These are phyloP conservation scores for Plantago elongata DNA, from an alignment of 257 asterid species.

Conservation along the genomic window DNA sequence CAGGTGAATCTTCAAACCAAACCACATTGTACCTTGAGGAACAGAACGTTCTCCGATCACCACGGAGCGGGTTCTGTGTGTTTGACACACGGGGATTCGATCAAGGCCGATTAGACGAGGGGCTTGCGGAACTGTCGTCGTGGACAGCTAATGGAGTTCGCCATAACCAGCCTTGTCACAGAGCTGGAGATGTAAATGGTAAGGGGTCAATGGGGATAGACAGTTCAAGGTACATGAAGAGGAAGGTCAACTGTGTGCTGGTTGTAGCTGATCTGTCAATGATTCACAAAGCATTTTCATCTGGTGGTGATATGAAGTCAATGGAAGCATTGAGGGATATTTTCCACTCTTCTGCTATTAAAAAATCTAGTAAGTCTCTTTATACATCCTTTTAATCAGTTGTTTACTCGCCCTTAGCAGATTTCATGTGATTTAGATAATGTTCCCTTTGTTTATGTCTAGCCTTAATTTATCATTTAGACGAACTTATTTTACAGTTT, in stretches of 20 bases:
- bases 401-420: not conserved
- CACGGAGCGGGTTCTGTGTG: conserved; percentile 57
- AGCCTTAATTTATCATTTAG: too few relatives aligned
- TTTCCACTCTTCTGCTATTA: conserved; percentile 34
- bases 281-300: conserved; percentile 35
- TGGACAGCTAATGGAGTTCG: conserved; percentile 59
- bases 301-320: conserved; percentile 39
- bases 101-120: conserved; percentile 29
- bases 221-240: conserved; percentile 34
- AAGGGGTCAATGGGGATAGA: conserved; percentile 14
- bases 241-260: conserved; percentile 53
- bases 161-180: conserved; percentile 55
- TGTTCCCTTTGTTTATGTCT: too few relatives aligned
- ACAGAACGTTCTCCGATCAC: conserved; percentile 64
- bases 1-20: conserved; percentile 38
- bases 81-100: conserved; percentile 64
- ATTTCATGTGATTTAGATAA: not conserved
- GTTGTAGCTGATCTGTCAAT: conserved; percentile 56
- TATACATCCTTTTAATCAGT: not conserved
- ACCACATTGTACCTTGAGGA: conserved; percentile 65
- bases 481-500: too few relatives aligned
- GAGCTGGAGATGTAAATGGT: conserved; percentile 31
- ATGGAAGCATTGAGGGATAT: conserved; percentile 40
- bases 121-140: conserved; percentile 40
- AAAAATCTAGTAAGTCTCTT: conserved; percentile 43